Conservation (phyloP, 106 monocot species). For the Amphibolis antarctica region DNA sequence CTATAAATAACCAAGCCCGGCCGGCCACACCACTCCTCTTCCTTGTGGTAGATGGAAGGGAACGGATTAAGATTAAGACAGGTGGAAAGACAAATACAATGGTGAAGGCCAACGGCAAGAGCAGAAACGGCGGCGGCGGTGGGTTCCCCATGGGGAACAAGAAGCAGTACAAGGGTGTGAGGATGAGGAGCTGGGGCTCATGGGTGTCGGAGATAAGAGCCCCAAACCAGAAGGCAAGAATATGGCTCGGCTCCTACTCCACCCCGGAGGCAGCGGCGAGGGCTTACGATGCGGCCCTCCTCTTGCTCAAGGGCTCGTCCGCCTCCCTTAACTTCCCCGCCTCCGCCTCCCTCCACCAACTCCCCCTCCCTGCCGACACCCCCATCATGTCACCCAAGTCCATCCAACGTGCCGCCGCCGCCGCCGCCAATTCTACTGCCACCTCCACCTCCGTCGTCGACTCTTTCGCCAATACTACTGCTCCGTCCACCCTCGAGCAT, state of each 20-base stretch:
- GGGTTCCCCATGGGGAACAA: background rate
- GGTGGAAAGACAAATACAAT: background rate
- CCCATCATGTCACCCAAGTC: constrained; percentile 38
- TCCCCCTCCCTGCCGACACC: background rate
- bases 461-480: background rate
- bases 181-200: constrained; percentile 65
- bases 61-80: background rate
- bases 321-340: constrained; percentile 42
- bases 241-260: constrained; percentile 60
- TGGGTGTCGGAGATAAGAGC: constrained; percentile 66
- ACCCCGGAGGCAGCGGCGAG: constrained; percentile 41
- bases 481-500: background rate
- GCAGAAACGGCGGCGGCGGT: background rate
- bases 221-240: constrained; percentile 45
- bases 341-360: background rate
- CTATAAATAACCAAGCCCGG: background rate
- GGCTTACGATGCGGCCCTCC: constrained; percentile 44
- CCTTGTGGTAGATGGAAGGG: too few relatives aligned
- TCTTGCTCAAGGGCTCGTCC: constrained; percentile 41
- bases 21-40: background rate
- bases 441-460: background rate
- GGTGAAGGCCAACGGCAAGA: constrained; percentile 2
- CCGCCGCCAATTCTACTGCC: constrained; percentile 17
- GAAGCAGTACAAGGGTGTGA: constrained; percentile 44
- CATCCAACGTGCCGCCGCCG: constrained; percentile 44